Base-by-base conservation (phyloP, 2,329 filamentous ascomycete genomes). In the Xylaria sp. region DNA sequence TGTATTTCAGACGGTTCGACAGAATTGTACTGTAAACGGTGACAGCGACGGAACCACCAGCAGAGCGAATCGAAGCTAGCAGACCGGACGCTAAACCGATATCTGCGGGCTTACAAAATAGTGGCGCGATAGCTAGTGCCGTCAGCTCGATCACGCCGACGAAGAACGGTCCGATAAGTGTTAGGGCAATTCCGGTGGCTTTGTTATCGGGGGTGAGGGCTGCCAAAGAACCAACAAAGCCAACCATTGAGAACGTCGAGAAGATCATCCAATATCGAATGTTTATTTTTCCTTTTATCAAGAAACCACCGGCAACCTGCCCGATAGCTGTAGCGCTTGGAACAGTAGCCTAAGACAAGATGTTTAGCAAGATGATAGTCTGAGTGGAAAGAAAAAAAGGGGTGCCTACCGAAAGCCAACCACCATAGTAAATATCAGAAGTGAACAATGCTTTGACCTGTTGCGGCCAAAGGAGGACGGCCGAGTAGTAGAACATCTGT, bases 11-110 rank as follows among this genome's bases (percentile, higher is more conserved):
- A 2, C 82, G 77, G 65, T 81, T 80, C 31, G 75, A 78, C 9
- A 83, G 68, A 46, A 82, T 81, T 0, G 79, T 78, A 6, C 77
- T 77, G 68, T 83, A 83, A 7, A 83, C 79, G 7, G 80, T 77
- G 6, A 80, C 78, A 11, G 80, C 79, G 38, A 82, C 74, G 3
- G 79, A 80, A 7, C 80, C 78, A 6, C 78, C 78, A 0, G 78
- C 79, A 1, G 81, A 79, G 4, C 81, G 79, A 42, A 82, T 80
- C 2, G 80, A 81, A 1, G 80, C 79, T 6, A 81, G 73, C 11
- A 81, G 68, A n/a, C 81, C 81, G 5, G 78, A 80, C 1, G 81
- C 80, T 7, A 81, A 73, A 33, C 81, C 81, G 51, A 83, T 82
- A 17, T 83, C 80, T 15, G 79, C 75, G 0, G 78, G 75, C 23